Conservation (phyloP, 306 rosid species). For the Cucurbita pepo region DNA sequence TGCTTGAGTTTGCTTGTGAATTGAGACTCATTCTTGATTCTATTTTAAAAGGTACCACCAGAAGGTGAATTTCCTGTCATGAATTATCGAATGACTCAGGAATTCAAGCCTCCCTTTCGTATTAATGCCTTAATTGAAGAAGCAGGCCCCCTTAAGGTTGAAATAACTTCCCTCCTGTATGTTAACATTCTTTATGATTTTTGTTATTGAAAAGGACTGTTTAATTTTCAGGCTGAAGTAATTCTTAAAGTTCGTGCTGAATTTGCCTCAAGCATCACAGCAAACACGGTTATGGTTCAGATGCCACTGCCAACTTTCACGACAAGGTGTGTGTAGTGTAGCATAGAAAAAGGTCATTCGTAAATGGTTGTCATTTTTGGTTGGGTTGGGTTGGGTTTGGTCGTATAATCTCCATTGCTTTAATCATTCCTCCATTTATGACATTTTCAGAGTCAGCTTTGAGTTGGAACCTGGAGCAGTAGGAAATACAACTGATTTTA, state of each 20-base stretch:
- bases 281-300: constrained; percentile 52
- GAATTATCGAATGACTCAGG: constrained; percentile 87
- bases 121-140: constrained; percentile 78
- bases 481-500: constrained; percentile 78
- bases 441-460: constrained; percentile 50
- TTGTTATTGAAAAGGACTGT: constrained; percentile 5
- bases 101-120: constrained; percentile 78
- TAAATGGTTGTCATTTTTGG: background rate
- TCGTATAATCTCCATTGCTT: background rate
- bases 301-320: constrained; percentile 75
- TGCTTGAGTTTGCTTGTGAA: background rate
- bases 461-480: constrained; percentile 78
- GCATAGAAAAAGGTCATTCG: background rate
- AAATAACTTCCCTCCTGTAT: constrained; percentile 4
- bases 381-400: no score
- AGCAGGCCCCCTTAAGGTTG: constrained; percentile 61
- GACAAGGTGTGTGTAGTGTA: constrained; percentile 35
- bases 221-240: constrained; percentile 53
- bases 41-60: constrained; percentile 50
- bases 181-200: constrained; percentile 7
- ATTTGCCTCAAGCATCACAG: constrained; percentile 51
- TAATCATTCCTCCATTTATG: background rate
- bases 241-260: constrained; percentile 70
- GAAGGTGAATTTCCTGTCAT: constrained; percentile 94
- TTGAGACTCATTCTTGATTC: constrained; percentile 7